Percentiles rank a stretch among this genome's conserved stretches.
phyloP scores from a whole-genome alignment of 1,284 basidiomycete genomes.

The Puccinia sorghi region DNA sequence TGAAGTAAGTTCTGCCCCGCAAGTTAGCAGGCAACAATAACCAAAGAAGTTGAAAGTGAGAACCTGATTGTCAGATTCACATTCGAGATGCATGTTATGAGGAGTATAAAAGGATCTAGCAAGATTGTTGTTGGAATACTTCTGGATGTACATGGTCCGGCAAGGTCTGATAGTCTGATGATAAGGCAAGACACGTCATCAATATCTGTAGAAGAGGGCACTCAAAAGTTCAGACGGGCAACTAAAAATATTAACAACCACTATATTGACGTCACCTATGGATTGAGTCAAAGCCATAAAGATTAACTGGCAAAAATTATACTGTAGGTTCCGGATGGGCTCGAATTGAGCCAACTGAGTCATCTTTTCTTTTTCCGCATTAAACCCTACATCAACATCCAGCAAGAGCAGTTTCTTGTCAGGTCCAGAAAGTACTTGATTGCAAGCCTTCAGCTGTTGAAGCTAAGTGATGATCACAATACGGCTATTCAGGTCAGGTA shows the following conservation, averaged over 20 bases:
- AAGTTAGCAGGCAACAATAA: background rate
- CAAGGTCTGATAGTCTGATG: slow-evolving; percentile 26
- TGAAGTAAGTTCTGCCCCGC: slow-evolving; percentile 19
- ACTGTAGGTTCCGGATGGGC: slow-evolving; percentile 51
- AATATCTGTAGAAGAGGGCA: background rate
- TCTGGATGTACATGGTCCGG: slow-evolving; percentile 26
- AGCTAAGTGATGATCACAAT: slow-evolving; percentile 53
- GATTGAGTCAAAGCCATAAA: slow-evolving; percentile 51
- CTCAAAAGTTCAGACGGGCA: background rate
- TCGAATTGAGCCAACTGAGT: slow-evolving; percentile 44
- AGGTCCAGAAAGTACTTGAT: slow-evolving; percentile 55
- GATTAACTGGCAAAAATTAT: slow-evolving; percentile 51
- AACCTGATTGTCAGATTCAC: slow-evolving; percentile 37
- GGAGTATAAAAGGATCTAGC: slow-evolving; percentile 11
- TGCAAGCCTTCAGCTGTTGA: slow-evolving; percentile 53
- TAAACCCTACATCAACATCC: slow-evolving; percentile 52
- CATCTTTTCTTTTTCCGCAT: slow-evolving; percentile 45
- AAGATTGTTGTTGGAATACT: slow-evolving; percentile 35
- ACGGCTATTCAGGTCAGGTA: slow-evolving; percentile 43
- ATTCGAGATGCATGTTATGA: slow-evolving; percentile 27
- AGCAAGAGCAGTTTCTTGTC: slow-evolving; percentile 55
- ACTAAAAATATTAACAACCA: slow-evolving; percentile 43
- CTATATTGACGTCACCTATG: slow-evolving; percentile 53
- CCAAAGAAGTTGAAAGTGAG: slow-evolving; percentile 37
- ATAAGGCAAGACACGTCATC: background rate